phyloP scores from a whole-genome alignment of 495 filamentous ascomycete species.

The Xanthoparmelia taractica region DNA sequence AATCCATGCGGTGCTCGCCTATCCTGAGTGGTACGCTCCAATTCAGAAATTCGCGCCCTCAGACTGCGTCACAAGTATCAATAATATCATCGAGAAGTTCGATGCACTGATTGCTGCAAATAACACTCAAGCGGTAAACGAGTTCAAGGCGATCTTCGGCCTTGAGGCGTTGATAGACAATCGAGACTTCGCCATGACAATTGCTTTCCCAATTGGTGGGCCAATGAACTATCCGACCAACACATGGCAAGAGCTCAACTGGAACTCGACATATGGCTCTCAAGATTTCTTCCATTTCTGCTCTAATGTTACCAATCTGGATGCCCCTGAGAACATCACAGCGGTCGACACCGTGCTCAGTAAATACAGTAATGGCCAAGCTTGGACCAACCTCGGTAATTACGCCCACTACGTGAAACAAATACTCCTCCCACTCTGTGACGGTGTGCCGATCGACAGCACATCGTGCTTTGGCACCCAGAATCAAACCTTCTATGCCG shows the following conservation, averaged over 20 bases:
- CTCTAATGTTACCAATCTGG: constrained; percentile 40
- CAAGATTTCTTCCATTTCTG: constrained; percentile 45
- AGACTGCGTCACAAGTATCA: constrained; percentile 40
- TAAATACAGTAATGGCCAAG: constrained; percentile 40
- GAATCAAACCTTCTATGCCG: constrained; percentile 36
- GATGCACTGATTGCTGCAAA: constrained; percentile 33
- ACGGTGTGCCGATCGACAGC: constrained; percentile 36
- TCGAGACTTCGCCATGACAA: constrained; percentile 40
- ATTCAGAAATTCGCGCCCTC: constrained; percentile 36
- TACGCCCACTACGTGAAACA: constrained; percentile 43
- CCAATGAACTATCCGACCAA: constrained; percentile 41
- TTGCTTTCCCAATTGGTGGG: constrained; percentile 40
- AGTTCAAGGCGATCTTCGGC: constrained; percentile 40
- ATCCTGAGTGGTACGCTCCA: constrained; percentile 37
- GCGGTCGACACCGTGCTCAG: constrained; percentile 36
- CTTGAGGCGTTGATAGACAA: constrained; percentile 34
- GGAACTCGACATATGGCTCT: constrained; percentile 31
- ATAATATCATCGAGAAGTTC: constrained; percentile 40
- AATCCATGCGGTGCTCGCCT: constrained; percentile 32
- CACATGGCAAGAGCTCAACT: constrained; percentile 46
- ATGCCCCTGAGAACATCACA: constrained; percentile 36
- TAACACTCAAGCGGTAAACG: constrained; percentile 30
- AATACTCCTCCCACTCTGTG: constrained; percentile 35
- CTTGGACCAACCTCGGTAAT: constrained; percentile 42
- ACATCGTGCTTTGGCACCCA: constrained; percentile 41